These are phyloP conservation scores for Protea cynaroides DNA, from an alignment of 164 flowering plant genomes.

Conservation along the genomic window DNA sequence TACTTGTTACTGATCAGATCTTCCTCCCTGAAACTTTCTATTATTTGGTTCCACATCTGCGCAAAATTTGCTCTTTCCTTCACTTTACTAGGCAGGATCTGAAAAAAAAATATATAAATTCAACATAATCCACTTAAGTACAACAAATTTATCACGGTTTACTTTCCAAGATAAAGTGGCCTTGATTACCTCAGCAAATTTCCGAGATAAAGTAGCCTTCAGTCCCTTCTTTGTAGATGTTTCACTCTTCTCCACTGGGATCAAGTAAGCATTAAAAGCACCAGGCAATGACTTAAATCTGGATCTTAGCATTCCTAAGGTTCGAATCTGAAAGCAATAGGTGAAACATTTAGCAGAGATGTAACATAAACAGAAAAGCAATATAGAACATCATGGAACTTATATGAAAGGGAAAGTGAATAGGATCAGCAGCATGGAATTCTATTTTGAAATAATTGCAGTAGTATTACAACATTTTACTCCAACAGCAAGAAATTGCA, in stretches of 20 bases:
- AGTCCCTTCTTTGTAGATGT: constrained; percentile 60
- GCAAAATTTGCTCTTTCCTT: constrained; percentile 86
- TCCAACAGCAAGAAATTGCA: too few species aligned
- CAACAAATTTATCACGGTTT: too few species aligned
- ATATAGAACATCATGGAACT: too few species aligned
- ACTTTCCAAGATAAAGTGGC: too few species aligned
- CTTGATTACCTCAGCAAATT: constrained; percentile 41
- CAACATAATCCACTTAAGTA: too few species aligned
- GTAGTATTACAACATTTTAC: too few species aligned
- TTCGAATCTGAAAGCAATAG: constrained; percentile 63
- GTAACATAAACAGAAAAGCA: too few species aligned
- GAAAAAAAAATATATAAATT: constrained; percentile 3
- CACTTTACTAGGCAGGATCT: constrained; percentile 51
- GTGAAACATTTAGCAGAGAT: too few species aligned
- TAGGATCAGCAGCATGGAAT: too few species aligned
- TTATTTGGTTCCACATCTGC: constrained; percentile 89
- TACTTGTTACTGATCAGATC: constrained; percentile 89
- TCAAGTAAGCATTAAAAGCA: constrained; percentile 77
- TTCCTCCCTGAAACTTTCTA: constrained; percentile 84
- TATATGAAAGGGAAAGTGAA: too few species aligned
- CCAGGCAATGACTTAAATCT: constrained; percentile 88
- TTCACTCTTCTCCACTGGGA: constrained; percentile 64
- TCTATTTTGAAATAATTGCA: too few species aligned
- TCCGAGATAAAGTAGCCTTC: constrained; percentile 63
- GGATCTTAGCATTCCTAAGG: constrained; percentile 90